Percentiles rank a stretch among this genome's conserved stretches.
These are phyloP conservation scores for Syzygium aromaticum DNA, from an alignment of 345 rosid genomes.

Conservation along the genomic window DNA sequence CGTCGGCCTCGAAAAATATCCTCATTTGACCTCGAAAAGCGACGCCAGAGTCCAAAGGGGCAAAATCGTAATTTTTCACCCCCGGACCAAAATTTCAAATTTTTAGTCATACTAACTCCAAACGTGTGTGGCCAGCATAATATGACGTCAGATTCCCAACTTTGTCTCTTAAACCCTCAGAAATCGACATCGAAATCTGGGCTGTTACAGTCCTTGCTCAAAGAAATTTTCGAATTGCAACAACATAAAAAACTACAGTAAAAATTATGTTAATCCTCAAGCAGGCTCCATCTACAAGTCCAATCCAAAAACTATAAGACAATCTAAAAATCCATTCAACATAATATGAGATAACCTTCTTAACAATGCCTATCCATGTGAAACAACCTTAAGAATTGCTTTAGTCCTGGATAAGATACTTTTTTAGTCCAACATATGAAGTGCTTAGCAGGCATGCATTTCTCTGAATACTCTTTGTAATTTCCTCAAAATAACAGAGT, in stretches of 20 bases:
- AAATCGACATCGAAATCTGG: too few species aligned
- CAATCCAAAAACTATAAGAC: background rate
- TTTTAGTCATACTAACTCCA: too few species aligned
- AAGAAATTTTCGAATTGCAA: background rate
- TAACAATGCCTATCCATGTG: background rate
- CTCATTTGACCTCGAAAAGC: too few species aligned
- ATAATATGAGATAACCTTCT: background rate
- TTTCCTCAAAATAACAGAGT: background rate
- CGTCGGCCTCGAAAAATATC: too few species aligned
- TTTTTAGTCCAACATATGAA: background rate
- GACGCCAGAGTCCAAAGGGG: too few species aligned
- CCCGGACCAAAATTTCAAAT: too few species aligned
- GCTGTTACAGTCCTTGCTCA: background rate
- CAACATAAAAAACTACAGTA: background rate
- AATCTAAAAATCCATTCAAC: background rate
- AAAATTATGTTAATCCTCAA: background rate
- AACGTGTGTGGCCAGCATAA: too few species aligned
- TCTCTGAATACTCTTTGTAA: background rate
- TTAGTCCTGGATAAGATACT: background rate
- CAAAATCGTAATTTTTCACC: too few species aligned
- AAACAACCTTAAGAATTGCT: background rate
- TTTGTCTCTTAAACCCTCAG: too few species aligned
- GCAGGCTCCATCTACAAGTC: background rate
- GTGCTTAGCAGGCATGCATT: background rate
- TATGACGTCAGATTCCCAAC: too few species aligned